Base-by-base conservation (phyloP, 169 alveolate genomes). In the Cryptosporidium tyzzeri region DNA sequence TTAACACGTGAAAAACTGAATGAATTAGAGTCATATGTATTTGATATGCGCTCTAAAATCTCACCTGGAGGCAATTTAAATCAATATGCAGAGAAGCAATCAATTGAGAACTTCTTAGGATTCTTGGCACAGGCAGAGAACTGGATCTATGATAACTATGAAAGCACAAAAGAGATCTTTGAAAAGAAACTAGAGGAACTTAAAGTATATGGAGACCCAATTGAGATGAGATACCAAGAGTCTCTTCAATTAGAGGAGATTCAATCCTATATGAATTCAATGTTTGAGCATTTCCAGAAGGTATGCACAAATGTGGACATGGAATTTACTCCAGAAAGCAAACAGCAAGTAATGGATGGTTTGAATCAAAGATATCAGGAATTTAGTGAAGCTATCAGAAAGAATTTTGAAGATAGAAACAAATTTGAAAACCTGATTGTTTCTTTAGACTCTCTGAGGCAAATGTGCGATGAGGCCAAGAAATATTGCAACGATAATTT, bases 11-110 rank as follows among this genome's bases (percentile, higher is more conserved):
- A 87, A 50, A 85, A 62, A 50, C 39, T 85, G 45, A 92, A 92
- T 62, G 94, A 92, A 69, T 39, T 87, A 26, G 94, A 92, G 80
- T 65, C 93, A 29, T 73, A 84, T 53, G 87, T 92, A 44, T 92
- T 86, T 71, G 89, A 80, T 35, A 80, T 80, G 89, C 61, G 89
- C 21, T 67, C 71, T 16, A 80, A 80, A 50, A 26, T 80, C 31
- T 80, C 89, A 18, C 89, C 89, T 8, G 89, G 89, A 14, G 75
- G 89, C 9, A 80, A 44, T 26, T 62, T 80, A 23, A 62, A 80
- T 26, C 61, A 59, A 29, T 80, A 41, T 65, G 89, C 69, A 29
- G 89, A 61, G 67, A 67, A 80, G 21, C 80, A 80, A 21, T 31
- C 62, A 45, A 80, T 80, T 23, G 75, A 80, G 23, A 23, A 26